Base-by-base conservation (phyloP, 192 early-diverging fungal species). In the Rhizoclosmatium sp. region DNA sequence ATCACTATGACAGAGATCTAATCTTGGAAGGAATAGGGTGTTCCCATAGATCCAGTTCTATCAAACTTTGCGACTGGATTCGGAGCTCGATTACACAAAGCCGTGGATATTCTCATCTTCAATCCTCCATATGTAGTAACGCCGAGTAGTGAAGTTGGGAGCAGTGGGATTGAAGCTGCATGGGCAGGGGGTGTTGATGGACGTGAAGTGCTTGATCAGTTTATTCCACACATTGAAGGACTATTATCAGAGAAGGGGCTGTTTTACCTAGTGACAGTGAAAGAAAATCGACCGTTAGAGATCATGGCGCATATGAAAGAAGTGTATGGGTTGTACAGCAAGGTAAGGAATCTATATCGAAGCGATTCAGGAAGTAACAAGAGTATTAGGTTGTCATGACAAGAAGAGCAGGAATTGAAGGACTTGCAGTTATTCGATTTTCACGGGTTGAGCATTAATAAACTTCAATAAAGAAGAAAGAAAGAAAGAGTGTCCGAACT, bases 121-220 rank as follows among this genome's bases (percentile, higher is more conserved):
- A 99, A 99, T 72, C 97, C 97, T 21, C 97, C 97, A 0, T 99
- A 99, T 79, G 97, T 94, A 4, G 91, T 96, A 0, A 99, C 97
- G 1, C 87, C 92, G 1, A 83, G 86, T 5, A 89, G 90, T 19
- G 97, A 99, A 61, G 90, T 97, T 1, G 91, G 90, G n/a, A 85
- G 87, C 3, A 78, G 82, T 68, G 45, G 72, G n/a, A 93, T 98
- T 49, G 94, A 92, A 23, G 93, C 93, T 0, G 86, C 93, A 0
- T 99, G 97, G 97, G 96, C 97, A 0, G 97, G 97, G 4, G 97
- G 97, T 3, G 87, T 91, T n/a, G 86, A 93, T 70, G 97, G 97
- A 10, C 82, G 95, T 14, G 92, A 95, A 74, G 96, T 99, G 3
- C 91, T 95, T 75, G 94, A 98, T 85, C 71, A 77, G 59, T 78